A percentile compares a stretch with the other conserved stretches of the same genome.
These are phyloP conservation scores for Aspergillus pseudoglaucus DNA, from an alignment of 2,329 filamentous ascomycete species.

Conservation along the genomic window DNA sequence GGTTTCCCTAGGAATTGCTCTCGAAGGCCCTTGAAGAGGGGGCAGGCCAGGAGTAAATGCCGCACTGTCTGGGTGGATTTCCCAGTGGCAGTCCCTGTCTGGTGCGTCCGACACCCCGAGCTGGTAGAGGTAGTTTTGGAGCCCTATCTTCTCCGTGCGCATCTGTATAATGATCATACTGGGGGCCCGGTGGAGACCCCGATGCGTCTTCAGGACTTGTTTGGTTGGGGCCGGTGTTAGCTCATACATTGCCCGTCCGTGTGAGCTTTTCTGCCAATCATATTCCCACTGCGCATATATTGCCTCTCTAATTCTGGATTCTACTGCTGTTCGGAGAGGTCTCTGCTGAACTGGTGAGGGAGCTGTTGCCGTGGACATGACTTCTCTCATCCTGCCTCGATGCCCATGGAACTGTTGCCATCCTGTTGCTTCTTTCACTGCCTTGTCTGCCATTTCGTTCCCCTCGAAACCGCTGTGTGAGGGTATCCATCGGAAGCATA, in stretches of 20 bases:
- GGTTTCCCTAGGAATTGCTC: slow-evolving; percentile 3
- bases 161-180: slow-evolving; percentile 1
- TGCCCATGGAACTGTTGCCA: background rate
- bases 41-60: slow-evolving; percentile 3
- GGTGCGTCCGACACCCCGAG: slow-evolving; percentile 4
- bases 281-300: background rate
- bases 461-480: background rate
- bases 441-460: background rate
- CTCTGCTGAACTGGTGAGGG: background rate
- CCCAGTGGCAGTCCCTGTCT: slow-evolving; percentile 6
- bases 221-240: too few relatives aligned
- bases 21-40: slow-evolving; percentile 3
- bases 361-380: background rate
- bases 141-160: slow-evolving; percentile 8
- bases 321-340: too few relatives aligned
- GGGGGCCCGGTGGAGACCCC: background rate
- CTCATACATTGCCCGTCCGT: background rate
- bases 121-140: slow-evolving; percentile 5
- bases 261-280: background rate
- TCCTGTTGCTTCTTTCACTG: background rate
- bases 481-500: background rate
- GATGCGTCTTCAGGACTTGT: background rate
- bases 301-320: background rate
- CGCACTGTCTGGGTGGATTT: too few relatives aligned
- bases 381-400: background rate